Base-by-base conservation (phyloP, 2,329 filamentous ascomycete genomes). In the Colletotrichum lindemuthianum region DNA sequence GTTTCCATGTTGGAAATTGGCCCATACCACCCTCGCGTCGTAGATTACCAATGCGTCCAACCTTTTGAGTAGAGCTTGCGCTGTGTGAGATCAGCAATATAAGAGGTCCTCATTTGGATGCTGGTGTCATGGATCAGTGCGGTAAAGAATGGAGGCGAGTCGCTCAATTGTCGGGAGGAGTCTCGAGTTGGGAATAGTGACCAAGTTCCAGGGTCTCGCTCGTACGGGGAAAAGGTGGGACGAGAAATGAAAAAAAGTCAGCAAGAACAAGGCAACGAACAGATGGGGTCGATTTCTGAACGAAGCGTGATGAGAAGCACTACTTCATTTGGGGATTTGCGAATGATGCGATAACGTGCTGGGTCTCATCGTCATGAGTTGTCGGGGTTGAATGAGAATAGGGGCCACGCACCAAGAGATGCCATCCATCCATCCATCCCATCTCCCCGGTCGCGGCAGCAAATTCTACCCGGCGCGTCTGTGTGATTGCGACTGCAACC, bases 151-250 rank as follows among this genome's bases (percentile, higher is more conserved):
- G 8, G 13, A 15, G n/a, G n/a, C n/a, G n/a, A 40, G 13, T 8
- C 37, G 36, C 15, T 4, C 36, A 4, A 40, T 2, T 24, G 34
- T 6, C 13, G 16, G 33, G n/a, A 10, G 34, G 9, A 24, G 24
- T 24, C 24, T 24, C 24, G 24, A 24, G 24, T 24, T 24, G 24
- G 24, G 24, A 24, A 24, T 24, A 4, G 24, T 4, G 24, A 24
- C 24, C 2, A 24, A 4, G 24, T 24, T 24, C 36, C 36, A 32
- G n/a, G 40, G 52, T 8, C 40, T n/a, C n/a, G 40, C 32, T 37
- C 32, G 45, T 55, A 58, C 55, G 39, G 57, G 50, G 58, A 60
- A 65, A 65, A 60, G 61, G 61, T 65, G 60, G 60, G 44, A 65
- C 40, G 50, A 16, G 43, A 36, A 37, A 50, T 6, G 12, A 41